These are phyloP conservation scores for Colletotrichum chlorophyti DNA, from an alignment of 2,329 filamentous ascomycete species.

Conservation along the genomic window DNA sequence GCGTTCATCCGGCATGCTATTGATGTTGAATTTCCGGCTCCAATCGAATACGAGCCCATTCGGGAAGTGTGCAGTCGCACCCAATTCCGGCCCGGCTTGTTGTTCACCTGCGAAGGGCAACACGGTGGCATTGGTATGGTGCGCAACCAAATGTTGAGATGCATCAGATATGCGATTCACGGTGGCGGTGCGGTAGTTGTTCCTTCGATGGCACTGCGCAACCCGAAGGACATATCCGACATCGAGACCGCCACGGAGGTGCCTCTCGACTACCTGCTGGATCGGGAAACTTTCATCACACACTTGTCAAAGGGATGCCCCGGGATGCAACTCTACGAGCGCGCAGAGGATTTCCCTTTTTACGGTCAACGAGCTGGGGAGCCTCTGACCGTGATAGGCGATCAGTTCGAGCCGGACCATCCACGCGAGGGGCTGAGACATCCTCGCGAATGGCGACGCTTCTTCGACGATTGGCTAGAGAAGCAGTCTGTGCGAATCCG, in stretches of 20 bases:
- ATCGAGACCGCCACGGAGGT: conserved; percentile 37
- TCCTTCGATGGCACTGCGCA: conserved; percentile 43
- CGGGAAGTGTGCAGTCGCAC: conserved; percentile 39
- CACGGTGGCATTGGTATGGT: conserved; percentile 47
- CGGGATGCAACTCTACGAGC: conserved; percentile 36
- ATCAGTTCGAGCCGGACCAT: conserved; percentile 40
- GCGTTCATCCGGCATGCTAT: conserved; percentile 35
- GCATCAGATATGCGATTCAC: conserved; percentile 46
- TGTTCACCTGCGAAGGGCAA: conserved; percentile 48
- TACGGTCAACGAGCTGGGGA: conserved; percentile 30
- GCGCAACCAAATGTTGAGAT: conserved; percentile 48
- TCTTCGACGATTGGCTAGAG: conserved; percentile 38
- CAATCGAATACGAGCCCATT: conserved; percentile 43
- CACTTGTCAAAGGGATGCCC: conserved; percentile 37
- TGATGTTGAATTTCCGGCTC: conserved; percentile 41
- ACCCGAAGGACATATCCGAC: conserved; percentile 38
- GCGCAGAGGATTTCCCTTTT: conserved; percentile 36
- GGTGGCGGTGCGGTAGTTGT: conserved; percentile 44
- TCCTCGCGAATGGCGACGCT: conserved; percentile 35
- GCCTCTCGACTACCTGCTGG: conserved; percentile 38
- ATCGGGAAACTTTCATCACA: conserved; percentile 34
- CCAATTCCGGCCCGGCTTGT: conserved; percentile 41
- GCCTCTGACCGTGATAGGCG: conserved; percentile 34
- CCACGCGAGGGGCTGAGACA: conserved; percentile 32
- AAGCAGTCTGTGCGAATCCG: conserved; percentile 25